phyloP scores from a whole-genome alignment of 345 rosid genomes.

The Populus alba region DNA sequence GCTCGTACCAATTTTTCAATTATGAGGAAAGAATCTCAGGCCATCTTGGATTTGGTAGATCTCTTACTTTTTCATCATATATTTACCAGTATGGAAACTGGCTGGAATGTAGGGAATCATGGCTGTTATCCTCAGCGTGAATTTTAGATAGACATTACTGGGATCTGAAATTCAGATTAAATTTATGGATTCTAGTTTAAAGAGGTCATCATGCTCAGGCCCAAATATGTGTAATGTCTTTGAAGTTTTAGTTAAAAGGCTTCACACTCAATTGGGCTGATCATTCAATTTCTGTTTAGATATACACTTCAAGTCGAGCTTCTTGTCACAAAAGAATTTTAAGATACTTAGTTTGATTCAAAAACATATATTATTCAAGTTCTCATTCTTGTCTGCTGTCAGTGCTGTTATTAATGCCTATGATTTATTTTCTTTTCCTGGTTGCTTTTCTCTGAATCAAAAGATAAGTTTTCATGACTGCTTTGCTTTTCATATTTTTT shows the following conservation, averaged over 20 bases:
- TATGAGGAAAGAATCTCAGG: slow-evolving; percentile 78
- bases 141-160: background rate
- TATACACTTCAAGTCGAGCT: background rate
- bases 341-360: background rate
- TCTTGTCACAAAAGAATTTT: background rate
- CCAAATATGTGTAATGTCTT: background rate
- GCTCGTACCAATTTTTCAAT: slow-evolving; percentile 77
- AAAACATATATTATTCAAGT: too few relatives aligned
- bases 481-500: slow-evolving; percentile 3
- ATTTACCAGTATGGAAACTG: background rate
- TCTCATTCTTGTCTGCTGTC: background rate
- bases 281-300: background rate
- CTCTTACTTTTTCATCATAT: background rate
- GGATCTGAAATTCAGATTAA: background rate
- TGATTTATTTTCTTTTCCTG: background rate
- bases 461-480: background rate
- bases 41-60: slow-evolving; percentile 81
- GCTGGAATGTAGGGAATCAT: background rate
- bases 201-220: background rate
- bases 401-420: background rate
- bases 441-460: background rate
- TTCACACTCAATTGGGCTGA: too few relatives aligned
- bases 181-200: background rate
- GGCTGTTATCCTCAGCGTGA: background rate
- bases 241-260: background rate